Base-by-base conservation (phyloP, 2,329 filamentous ascomycete species). In the Penicillium sclerotiorum region DNA sequence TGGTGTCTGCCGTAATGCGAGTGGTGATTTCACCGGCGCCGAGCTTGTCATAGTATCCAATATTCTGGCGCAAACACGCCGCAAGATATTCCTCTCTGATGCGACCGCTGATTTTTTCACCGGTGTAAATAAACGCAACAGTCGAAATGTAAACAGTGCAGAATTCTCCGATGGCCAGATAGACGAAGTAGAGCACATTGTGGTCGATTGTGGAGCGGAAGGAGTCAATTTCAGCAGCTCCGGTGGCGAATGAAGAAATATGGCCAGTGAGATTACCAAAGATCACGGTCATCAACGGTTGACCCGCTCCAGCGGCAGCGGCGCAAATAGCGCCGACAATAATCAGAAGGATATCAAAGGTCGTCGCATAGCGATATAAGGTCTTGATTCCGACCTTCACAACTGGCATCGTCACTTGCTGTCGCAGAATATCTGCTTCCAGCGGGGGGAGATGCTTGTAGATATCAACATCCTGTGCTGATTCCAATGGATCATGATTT, bases 11-110 rank as follows among this genome's bases (percentile, higher is more conserved):
- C 0, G 89, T 95, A 58, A 95, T 93, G 55, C 89, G 83, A 0
- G 89, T 92, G 0, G 89, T 92, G 47, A 95, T 86, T 69, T 95
- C 90, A 36, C 90, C 90, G 35, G 89, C 85, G 30, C 89, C 89
- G 5, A 93, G 79, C 60, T 90, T 89, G 69, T 95, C 91, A 71
- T 91, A 92, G 71, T 88, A 92, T 21, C 82, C 88, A 64, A 92
- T 89, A 67, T 93, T 92, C 65, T 93, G 89, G 52, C 81, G 81
- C 74, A 93, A 77, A 64, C 88, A 88, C 59, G 86, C 86, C 55
- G 82, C 80, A 6, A 96, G 79, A 59, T 95, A 95, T 58, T 87
- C 79, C 64, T 86, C 80, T 50, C 89, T 82, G 58, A 90, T 85
- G 72, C 86, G 85, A 50, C 79, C 80, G 51, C 82, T 45, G 11